phyloP scores from a whole-genome alignment of 805 yeast genomes.

The Isabelozyma pseudorhagii region DNA sequence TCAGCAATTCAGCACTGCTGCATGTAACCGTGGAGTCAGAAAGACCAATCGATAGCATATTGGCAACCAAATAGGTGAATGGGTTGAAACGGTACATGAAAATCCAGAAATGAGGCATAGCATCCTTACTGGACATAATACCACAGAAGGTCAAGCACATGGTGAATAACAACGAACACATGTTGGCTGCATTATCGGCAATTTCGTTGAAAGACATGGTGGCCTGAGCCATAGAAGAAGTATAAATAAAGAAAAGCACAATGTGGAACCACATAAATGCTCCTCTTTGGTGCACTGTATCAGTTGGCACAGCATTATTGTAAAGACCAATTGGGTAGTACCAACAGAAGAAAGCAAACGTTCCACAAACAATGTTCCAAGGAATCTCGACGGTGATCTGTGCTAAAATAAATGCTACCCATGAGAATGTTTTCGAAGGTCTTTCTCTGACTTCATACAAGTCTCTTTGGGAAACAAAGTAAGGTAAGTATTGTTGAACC shows the following conservation, averaged over 20 bases:
- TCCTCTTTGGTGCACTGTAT: conserved; percentile 46
- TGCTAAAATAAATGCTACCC: conserved; percentile 60
- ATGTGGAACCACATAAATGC: conserved; percentile 50
- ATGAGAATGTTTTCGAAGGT: conserved; percentile 67
- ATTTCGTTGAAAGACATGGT: conserved; percentile 57
- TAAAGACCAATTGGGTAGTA: conserved; percentile 41
- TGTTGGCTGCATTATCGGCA: conserved; percentile 62
- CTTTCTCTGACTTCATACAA: conserved; percentile 72
- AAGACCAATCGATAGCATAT: conserved; percentile 25
- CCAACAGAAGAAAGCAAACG: conserved; percentile 57
- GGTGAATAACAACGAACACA: conserved; percentile 55
- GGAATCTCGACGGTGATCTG: conserved; percentile 68
- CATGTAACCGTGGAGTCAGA: conserved; percentile 25
- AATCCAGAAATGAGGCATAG: conserved; percentile 61
- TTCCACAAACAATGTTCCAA: conserved; percentile 58
- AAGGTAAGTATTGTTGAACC: conserved; percentile 61
- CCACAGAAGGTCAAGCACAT: conserved; percentile 74
- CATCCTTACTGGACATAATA: conserved; percentile 56
- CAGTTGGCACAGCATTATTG: conserved; percentile 15
- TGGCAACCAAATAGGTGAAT: conserved; percentile 30
- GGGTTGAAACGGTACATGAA: conserved; percentile 36
- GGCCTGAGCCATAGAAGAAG: conserved; percentile 57
- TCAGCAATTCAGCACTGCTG: conserved; percentile 17
- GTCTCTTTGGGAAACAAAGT: conserved; percentile 53
- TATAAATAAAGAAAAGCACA: conserved; percentile 46